Evolutionary conservation across 2,329 filamentous ascomycete genomes (phyloP).

Genomic region (Aspergillus sergii): DNA sequence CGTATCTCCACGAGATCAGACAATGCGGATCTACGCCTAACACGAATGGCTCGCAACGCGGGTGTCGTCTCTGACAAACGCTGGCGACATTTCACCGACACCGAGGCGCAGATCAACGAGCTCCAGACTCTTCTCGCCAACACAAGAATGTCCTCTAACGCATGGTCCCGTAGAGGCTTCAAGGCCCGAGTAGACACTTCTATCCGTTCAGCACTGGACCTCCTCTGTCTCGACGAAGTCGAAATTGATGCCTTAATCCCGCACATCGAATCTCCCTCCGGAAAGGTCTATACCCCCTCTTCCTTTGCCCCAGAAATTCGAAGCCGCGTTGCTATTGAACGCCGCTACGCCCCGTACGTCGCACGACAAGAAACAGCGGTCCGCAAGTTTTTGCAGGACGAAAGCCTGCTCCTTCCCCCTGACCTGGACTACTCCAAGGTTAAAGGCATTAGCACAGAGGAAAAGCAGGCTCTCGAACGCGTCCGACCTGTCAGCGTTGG

Average conservation of each 20-base stretch:
- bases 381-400: slow-evolving; percentile 72
- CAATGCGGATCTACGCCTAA: slow-evolving; percentile 89
- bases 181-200: slow-evolving; percentile 66
- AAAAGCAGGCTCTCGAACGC: slow-evolving; percentile 69
- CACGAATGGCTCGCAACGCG: slow-evolving; percentile 71
- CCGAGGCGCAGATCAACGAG: slow-evolving; percentile 67
- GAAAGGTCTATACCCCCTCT: slow-evolving; percentile 53
- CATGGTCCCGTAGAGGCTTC: slow-evolving; percentile 74
- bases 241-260: slow-evolving; percentile 60
- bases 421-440: slow-evolving; percentile 77
- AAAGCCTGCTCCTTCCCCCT: slow-evolving; percentile 69
- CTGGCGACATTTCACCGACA: slow-evolving; percentile 71
- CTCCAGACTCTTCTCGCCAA: slow-evolving; percentile 64
- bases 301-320: slow-evolving; percentile 57
- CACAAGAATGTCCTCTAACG: slow-evolving; percentile 60
- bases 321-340: slow-evolving; percentile 76
- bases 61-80: slow-evolving; percentile 78
- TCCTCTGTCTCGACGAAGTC: slow-evolving; percentile 69
- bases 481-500: slow-evolving; percentile 82
- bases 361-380: slow-evolving; percentile 69
- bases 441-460: slow-evolving; percentile 75
- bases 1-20: slow-evolving; percentile 89
- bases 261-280: slow-evolving; percentile 48
- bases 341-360: slow-evolving; percentile 84
- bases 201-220: slow-evolving; percentile 73